Percentiles rank a stretch among this genome's conserved stretches.
These are phyloP conservation scores for Micractinium conductrix DNA, from an alignment of 139 green algal species.

Conservation along the genomic window DNA sequence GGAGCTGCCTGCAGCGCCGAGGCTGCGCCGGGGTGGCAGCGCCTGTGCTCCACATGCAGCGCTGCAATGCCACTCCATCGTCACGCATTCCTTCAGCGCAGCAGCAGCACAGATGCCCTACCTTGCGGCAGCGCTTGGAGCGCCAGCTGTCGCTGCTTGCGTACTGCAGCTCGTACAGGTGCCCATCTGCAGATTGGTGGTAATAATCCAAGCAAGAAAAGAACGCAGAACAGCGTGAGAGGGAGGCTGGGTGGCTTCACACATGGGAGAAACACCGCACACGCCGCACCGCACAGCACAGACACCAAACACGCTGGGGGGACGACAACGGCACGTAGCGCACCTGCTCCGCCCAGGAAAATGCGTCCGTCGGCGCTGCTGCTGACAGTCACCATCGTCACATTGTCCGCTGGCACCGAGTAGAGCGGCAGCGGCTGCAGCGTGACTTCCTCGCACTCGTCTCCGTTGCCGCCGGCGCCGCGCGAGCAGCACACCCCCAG, in stretches of 20 bases:
- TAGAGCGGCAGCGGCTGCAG: slow-evolving; percentile 90
- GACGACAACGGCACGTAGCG: not conserved
- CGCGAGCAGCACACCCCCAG: slow-evolving; percentile 78
- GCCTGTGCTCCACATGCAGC: not conserved
- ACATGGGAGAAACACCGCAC: too few relatives aligned
- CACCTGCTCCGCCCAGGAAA: slow-evolving; percentile 85
- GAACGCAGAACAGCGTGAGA: too few relatives aligned
- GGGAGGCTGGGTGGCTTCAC: too few relatives aligned
- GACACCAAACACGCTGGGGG: too few relatives aligned
- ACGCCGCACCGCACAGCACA: not conserved
- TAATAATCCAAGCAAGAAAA: too few relatives aligned
- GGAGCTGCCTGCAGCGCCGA: not conserved
- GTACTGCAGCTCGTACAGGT: slow-evolving; percentile 96
- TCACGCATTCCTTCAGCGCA: not conserved
- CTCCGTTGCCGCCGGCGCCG: slow-evolving; percentile 31
- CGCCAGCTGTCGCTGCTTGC: slow-evolving; percentile 67
- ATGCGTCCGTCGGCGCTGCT: slow-evolving; percentile 73
- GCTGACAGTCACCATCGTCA: slow-evolving; percentile 80
- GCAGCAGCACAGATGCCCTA: slow-evolving; percentile 35
- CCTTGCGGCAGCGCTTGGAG: slow-evolving; percentile 76
- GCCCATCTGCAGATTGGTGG: slow-evolving; percentile 76
- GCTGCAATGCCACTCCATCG: too few relatives aligned
- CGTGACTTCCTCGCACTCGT: slow-evolving; percentile 55
- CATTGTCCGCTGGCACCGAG: slow-evolving; percentile 79
- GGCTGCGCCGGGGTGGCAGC: not conserved